phyloP scores from a whole-genome alignment of 2,329 filamentous ascomycete genomes.

The Truncatella angustata region DNA sequence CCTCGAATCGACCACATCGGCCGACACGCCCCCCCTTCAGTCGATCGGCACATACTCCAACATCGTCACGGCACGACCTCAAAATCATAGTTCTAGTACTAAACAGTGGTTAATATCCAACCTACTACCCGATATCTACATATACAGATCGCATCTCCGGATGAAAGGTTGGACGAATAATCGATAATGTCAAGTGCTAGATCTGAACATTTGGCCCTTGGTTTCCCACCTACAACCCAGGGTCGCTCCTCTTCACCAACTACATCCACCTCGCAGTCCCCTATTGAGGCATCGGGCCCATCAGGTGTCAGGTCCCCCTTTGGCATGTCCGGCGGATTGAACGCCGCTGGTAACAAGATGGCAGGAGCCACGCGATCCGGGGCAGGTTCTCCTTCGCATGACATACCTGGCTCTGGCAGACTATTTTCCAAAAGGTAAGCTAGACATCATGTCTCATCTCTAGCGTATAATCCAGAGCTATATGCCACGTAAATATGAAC shows the following conservation, averaged over 20 bases:
- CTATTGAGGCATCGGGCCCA: slow-evolving; percentile 63
- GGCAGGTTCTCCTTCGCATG: slow-evolving; percentile 94
- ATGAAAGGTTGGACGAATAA: slow-evolving; percentile 61
- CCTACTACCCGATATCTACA: neutral
- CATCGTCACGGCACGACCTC: too few species aligned
- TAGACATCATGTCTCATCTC: neutral
- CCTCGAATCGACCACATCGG: neutral
- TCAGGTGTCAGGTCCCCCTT: slow-evolving; percentile 69
- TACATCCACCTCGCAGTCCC: slow-evolving; percentile 65
- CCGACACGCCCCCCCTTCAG: too few species aligned
- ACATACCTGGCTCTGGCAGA: slow-evolving; percentile 67
- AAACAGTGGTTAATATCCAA: slow-evolving; percentile 13
- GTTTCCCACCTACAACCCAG: slow-evolving; percentile 72
- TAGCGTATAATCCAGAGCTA: neutral
- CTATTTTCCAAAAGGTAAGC: slow-evolving; percentile 87
- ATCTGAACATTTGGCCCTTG: slow-evolving; percentile 83
- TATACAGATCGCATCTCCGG: slow-evolving; percentile 25
- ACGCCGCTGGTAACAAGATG: slow-evolving; percentile 59
- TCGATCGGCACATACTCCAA: too few species aligned
- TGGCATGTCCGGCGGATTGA: slow-evolving; percentile 63
- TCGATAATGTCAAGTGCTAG: slow-evolving; percentile 91
- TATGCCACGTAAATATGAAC: neutral
- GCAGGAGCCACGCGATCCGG: slow-evolving; percentile 68
- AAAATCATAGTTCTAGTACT: neutral
- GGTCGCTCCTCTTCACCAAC: slow-evolving; percentile 77